A percentile compares a stretch with the other conserved stretches of the same genome.
Conservation (phyloP, 2,329 filamentous ascomycete species). For the Cladophialophora psammophila region DNA sequence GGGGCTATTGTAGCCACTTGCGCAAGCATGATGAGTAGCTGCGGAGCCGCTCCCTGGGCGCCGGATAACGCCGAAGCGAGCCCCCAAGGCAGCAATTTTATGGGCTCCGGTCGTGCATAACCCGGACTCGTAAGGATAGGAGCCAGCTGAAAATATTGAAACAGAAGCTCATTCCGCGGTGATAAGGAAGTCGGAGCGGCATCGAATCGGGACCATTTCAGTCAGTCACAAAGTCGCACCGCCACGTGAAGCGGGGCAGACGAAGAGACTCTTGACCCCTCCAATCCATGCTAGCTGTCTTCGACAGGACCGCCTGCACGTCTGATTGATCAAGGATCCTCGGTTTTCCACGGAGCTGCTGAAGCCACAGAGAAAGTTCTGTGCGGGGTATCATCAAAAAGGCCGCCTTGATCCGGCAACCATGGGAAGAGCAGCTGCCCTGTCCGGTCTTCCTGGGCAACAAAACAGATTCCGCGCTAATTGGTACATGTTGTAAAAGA, state of each 20-base stretch:
- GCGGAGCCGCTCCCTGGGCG: background rate
- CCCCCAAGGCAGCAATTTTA: background rate
- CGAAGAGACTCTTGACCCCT: conserved; percentile 8
- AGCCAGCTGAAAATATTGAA: background rate
- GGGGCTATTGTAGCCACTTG: background rate
- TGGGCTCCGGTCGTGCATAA: background rate
- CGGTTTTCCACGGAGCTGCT: conserved; percentile 2
- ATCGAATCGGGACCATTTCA: background rate
- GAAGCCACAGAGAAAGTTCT: conserved; percentile 4
- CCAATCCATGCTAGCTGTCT: conserved; percentile 1
- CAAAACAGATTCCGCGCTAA: conserved; percentile 6
- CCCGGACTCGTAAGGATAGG: background rate
- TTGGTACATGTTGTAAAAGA: background rate
- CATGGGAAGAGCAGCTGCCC: background rate
- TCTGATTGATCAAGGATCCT: conserved; percentile 14
- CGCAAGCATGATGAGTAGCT: background rate
- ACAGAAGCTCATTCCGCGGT: background rate
- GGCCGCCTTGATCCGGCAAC: background rate
- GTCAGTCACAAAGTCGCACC: conserved; percentile 14
- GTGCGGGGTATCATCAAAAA: conserved; percentile 21
- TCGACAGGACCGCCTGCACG: conserved; percentile 1
- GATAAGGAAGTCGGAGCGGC: background rate
- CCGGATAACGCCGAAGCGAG: background rate
- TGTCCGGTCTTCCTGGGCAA: background rate
- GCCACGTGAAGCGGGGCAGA: conserved; percentile 23